Percentiles rank a stretch among this genome's conserved stretches.
phyloP scores from a whole-genome alignment of 306 rosid genomes.

The Malus fusca region DNA sequence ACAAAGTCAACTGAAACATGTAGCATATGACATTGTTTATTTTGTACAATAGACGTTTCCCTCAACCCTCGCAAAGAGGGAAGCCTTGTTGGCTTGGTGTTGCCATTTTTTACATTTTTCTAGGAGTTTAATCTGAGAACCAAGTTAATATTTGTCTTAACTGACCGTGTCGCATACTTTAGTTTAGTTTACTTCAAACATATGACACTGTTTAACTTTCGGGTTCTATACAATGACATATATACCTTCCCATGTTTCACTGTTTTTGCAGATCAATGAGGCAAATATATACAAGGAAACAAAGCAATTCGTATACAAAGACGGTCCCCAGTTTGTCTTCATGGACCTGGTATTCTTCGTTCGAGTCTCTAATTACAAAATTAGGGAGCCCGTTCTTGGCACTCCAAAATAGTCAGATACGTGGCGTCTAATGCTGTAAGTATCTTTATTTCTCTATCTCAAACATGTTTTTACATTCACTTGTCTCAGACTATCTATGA shows the following conservation, averaged over 20 bases:
- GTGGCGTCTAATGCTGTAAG: slow-evolving; percentile 1
- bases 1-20: neutral
- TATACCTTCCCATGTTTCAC: neutral
- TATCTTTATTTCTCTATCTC: slow-evolving; percentile 13
- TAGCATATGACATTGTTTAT: neutral
- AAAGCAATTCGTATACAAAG: slow-evolving; percentile 92
- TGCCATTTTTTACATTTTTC: neutral
- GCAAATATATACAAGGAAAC: slow-evolving; percentile 85
- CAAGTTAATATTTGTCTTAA: too few species aligned
- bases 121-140: neutral
- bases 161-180: too few species aligned
- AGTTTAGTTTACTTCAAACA: too few species aligned
- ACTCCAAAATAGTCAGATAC: neutral
- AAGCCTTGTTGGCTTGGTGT: too few species aligned
- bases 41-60: too few species aligned
- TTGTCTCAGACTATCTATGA: slow-evolving; percentile 56
- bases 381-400: too few species aligned
- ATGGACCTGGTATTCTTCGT: slow-evolving; percentile 84
- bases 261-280: slow-evolving; percentile 51
- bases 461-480: neutral
- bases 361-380: neutral
- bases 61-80: too few species aligned
- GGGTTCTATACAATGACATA: neutral
- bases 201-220: neutral
- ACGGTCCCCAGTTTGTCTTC: slow-evolving; percentile 82